Evolutionary conservation across 2,329 filamentous ascomycete species (phyloP), one percentile per base, ranked within the genome.

Genomic region (Amphichorda felina): DNA sequence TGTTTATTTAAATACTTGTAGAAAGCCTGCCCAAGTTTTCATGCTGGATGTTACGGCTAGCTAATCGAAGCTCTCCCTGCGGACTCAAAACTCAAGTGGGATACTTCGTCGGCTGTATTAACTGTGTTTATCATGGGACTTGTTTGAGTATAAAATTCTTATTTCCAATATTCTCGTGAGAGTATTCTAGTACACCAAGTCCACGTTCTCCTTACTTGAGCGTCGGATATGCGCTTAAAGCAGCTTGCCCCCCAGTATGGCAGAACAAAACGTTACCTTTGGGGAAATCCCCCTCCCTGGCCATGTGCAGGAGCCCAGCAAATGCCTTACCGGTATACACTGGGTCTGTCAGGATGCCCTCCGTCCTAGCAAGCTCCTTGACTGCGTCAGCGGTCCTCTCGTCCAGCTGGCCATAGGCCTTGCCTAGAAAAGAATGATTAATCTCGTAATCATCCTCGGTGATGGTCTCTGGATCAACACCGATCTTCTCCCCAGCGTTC

Each of bases 241-340:
- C 27, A 7, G 27, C 5, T 29, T 29, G 27, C 5, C 27, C 27
- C n/a, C 27, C 27, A 29, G 27, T 29, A 29, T 29, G 27, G n/a
- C 27, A 29, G 13, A 29, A 29, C 27, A 29, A 29, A 13, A 29
- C 27, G 15, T 29, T 29, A 13, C 27, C 13, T 7, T n/a, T 29
- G 21, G 7, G 7, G 7, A 29, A 29, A 29, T n/a, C 27, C 27
- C 15, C 13, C 13, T n/a, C 13, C 24, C 19, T 37, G 8, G 36
- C 39, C 5, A 25, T 26, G 16, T 42, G 27, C 11, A 43, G 28
- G 8, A 45, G 34, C 8, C 38, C 41, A 10, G 36, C 33, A 9
- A 43, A 38, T 2, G 43, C 40, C 15, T 40, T 43, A 2, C 41
- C 43, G 9, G 41, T 39, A 24, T 45, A 43, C 8, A 43, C 33